Conservation (phyloP, 352 stramenopile species). For the Globisporangium iwayamae region DNA sequence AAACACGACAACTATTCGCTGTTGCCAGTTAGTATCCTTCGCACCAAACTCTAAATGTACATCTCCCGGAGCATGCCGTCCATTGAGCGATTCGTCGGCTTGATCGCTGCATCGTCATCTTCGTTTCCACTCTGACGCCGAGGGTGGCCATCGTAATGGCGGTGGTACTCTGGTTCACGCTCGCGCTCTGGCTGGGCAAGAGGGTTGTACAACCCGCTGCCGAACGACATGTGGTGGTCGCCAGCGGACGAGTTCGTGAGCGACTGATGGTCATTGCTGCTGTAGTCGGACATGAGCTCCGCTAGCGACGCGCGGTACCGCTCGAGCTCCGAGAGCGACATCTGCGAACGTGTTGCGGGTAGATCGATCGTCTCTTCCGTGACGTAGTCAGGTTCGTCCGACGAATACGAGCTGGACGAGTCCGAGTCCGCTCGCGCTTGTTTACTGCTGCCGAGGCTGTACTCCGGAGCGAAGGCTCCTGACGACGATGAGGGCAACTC, state of each 20-base stretch:
- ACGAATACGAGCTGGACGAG: constrained; percentile 27
- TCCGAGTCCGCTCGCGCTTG: constrained; percentile 18
- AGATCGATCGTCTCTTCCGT: constrained; percentile 19
- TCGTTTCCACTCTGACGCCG: background rate
- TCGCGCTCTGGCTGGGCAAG: constrained; percentile 2
- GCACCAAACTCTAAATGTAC: background rate
- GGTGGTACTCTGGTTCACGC: constrained; percentile 1
- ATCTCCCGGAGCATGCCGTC: constrained; percentile 7
- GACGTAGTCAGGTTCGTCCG: constrained; percentile 26
- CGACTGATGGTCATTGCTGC: constrained; percentile 5
- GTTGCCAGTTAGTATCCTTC: background rate
- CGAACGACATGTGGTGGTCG: background rate
- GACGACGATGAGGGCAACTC: background rate
- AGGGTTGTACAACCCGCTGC: constrained; percentile 5
- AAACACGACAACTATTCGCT: too few relatives aligned
- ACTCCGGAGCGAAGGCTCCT: background rate
- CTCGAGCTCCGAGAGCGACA: constrained; percentile 28
- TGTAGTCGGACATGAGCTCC: constrained; percentile 65
- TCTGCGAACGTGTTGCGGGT: constrained; percentile 4
- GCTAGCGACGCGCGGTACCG: constrained; percentile 47
- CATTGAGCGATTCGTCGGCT: background rate
- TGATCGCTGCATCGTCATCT: background rate
- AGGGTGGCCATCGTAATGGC: background rate
- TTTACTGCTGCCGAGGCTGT: constrained; percentile 13
- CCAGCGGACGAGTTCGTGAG: background rate